Evolutionary conservation across 108 stramenopile genomes (phyloP).

Genomic region (Nitzschia sp.): DNA sequence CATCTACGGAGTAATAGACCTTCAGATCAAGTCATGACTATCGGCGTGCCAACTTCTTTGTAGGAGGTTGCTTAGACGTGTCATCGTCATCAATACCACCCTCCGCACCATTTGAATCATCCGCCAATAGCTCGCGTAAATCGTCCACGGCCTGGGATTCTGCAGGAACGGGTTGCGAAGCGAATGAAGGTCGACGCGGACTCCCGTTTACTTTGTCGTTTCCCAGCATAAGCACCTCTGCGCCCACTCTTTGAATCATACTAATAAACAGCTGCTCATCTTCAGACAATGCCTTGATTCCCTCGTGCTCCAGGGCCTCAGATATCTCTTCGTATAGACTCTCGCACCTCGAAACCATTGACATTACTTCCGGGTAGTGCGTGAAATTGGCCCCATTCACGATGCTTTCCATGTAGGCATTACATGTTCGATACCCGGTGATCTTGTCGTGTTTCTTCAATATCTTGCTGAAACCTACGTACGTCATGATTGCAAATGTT

Average conservation of each 20-base stretch:
- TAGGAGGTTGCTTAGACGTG: no score
- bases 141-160: conserved; percentile 19
- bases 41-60: no score
- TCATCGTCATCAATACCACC: no score
- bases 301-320: conserved; percentile 41
- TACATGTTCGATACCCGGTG: conserved; percentile 79
- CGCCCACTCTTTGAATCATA: conserved; percentile 77
- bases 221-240: conserved; percentile 35
- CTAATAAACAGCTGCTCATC: conserved; percentile 77
- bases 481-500: conserved; percentile 96
- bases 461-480: conserved; percentile 93
- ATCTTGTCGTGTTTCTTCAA: conserved; percentile 97
- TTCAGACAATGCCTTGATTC: conserved; percentile 59
- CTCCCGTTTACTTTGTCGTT: neutral
- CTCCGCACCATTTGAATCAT: no score
- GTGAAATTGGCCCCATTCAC: conserved; percentile 78
- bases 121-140: neutral
- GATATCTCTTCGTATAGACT: conserved; percentile 64
- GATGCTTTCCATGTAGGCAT: conserved; percentile 73
- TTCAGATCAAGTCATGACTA: no score
- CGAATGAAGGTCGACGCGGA: conserved; percentile 12
- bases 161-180: conserved; percentile 18
- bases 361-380: conserved; percentile 63
- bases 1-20: no score
- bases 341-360: conserved; percentile 64